Conservation (phyloP, 345 rosid species). For the Eutrema yunnanense region DNA sequence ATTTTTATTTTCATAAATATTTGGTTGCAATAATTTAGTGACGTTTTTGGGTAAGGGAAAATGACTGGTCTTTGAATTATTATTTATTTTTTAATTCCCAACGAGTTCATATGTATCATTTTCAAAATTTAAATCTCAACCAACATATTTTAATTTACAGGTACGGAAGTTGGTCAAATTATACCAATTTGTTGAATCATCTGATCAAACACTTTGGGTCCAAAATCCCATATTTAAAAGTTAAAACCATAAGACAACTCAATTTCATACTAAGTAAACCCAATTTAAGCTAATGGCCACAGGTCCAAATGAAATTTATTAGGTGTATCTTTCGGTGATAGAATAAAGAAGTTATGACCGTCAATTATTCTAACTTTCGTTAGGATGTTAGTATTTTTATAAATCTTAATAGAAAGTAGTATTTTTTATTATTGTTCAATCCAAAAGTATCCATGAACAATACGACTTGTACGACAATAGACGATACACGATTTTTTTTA, state of each 20-base stretch:
- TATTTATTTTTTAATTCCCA: not conserved
- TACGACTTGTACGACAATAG: too few relatives aligned
- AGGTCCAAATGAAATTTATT: not conserved
- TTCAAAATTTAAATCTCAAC: slow-evolving; percentile 5
- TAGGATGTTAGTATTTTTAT: too few relatives aligned
- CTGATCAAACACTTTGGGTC: not conserved
- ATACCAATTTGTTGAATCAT: not conserved
- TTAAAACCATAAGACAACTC: not conserved
- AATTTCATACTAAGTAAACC: not conserved
- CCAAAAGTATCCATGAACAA: too few relatives aligned
- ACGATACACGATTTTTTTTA: too few relatives aligned
- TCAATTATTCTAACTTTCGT: too few relatives aligned
- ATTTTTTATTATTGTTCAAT: too few relatives aligned
- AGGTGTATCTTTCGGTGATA: not conserved
- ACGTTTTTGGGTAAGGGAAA: slow-evolving; percentile 22
- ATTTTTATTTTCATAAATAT: not conserved
- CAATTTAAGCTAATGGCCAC: not conserved
- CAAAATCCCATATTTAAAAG: not conserved
- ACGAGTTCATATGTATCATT: not conserved
- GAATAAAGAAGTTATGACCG: not conserved
- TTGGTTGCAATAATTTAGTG: not conserved
- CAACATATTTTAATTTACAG: slow-evolving; percentile 1
- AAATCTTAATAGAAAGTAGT: too few relatives aligned
- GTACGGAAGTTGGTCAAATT: slow-evolving; percentile 5
- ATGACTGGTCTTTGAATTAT: slow-evolving; percentile 5